Evolutionary conservation across 2,329 filamentous ascomycete genomes (phyloP).

Genomic region (Alternaria conjuncta): DNA sequence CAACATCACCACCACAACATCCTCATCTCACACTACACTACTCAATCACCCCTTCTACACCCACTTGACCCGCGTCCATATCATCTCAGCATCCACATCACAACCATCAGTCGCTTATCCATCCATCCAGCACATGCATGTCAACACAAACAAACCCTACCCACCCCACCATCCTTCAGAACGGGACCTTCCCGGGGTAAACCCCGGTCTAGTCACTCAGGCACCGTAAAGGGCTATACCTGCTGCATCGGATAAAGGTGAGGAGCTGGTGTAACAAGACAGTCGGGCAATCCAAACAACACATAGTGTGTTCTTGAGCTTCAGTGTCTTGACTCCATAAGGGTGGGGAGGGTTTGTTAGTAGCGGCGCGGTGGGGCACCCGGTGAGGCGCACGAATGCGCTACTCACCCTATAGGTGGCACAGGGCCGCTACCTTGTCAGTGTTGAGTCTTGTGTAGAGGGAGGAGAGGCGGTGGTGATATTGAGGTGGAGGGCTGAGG

Average conservation of each 20-base stretch:
- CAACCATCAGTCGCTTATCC: background rate
- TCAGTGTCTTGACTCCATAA: background rate
- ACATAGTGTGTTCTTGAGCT: background rate
- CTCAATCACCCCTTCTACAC: background rate
- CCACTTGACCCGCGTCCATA: background rate
- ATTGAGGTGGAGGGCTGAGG: background rate
- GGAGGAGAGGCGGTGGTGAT: background rate
- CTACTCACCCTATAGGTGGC: background rate
- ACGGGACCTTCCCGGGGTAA: background rate
- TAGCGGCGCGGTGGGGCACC: background rate
- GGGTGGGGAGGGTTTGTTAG: background rate
- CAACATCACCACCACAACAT: background rate
- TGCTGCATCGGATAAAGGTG: constrained; percentile 5
- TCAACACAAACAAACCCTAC: background rate
- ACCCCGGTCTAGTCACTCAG: background rate
- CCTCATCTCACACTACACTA: background rate
- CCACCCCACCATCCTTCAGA: constrained; percentile 3
- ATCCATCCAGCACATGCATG: background rate
- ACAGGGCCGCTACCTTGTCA: background rate
- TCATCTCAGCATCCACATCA: background rate
- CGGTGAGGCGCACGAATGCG: background rate
- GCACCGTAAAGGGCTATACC: constrained; percentile 11
- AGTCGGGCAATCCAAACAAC: background rate
- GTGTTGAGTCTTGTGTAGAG: background rate
- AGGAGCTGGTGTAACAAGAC: background rate